Percentiles rank a stretch among this genome's conserved stretches.
Evolutionary conservation across 371 early-diverging fungal species (phyloP).

Genomic region (Cokeromyces recurvatus): DNA sequence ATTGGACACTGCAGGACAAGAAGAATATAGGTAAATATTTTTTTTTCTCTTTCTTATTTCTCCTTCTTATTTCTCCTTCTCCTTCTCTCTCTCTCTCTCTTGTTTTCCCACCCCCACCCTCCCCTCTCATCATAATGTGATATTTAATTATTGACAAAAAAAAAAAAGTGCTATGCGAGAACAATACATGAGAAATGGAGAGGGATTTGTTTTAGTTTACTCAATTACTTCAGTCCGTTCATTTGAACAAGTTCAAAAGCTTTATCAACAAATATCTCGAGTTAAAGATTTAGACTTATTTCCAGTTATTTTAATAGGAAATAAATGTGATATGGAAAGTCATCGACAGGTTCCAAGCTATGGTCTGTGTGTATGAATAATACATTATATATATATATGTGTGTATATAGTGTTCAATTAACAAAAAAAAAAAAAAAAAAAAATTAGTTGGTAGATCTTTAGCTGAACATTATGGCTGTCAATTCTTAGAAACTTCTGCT

Average conservation of each 20-base stretch:
- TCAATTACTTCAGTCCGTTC: constrained; percentile 56
- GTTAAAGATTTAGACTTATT: constrained; percentile 78
- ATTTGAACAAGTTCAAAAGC: constrained; percentile 63
- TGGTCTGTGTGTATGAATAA: constrained; percentile 3
- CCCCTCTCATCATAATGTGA: no score
- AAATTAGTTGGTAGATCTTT: constrained; percentile 77
- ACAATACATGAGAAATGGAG: constrained; percentile 78
- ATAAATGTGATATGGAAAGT: constrained; percentile 81
- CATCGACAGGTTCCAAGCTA: constrained; percentile 75
- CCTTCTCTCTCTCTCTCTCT: no score
- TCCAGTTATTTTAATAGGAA: constrained; percentile 81
- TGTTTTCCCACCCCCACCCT: no score
- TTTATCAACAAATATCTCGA: constrained; percentile 61
- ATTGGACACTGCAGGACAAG: no score
- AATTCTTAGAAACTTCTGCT: constrained; percentile 92
- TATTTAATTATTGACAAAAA: not conserved
- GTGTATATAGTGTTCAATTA: no score
- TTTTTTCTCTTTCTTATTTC: no score
- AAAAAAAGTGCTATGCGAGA: constrained; percentile 67
- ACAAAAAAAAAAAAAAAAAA: no score
- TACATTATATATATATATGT: no score
- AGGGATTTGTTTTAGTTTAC: constrained; percentile 47
- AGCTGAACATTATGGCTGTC: constrained; percentile 72
- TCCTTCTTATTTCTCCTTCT: no score
- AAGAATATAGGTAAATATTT: no score